Base-by-base conservation (phyloP, 148 eudicot species). In the Bassia scoparia region DNA sequence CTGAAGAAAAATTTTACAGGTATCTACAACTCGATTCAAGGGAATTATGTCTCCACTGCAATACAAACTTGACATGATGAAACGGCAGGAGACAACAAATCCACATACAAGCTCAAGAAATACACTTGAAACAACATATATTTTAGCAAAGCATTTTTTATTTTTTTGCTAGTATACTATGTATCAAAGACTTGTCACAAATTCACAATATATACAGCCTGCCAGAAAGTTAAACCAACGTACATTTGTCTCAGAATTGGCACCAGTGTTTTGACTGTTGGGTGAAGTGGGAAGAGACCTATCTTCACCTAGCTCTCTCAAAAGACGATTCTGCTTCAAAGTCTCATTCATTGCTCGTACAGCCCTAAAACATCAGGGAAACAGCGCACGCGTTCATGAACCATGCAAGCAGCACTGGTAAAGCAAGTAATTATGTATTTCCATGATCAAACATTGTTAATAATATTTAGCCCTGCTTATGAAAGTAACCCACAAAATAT, bases 271-370 rank as follows among this genome's bases (percentile, higher is more conserved):
- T 61, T 74, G 76, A 73, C 72, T 81, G 76, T 69, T 78, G 74
- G 95, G 87, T 54, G 87, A 85, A 66, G 82, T 79, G 43, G n/a
- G 80, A 82, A 77, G 80, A 26, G 89, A 84, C 67, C 80, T 83
- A 84, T 77, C 80, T 72, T 83, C 93, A n/a, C 84, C 89, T 53
- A 80, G 91, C 63, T 87, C 97, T 80, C 87, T 82, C 79, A 81
- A 70, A 60, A 90, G 83, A 37, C 94, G 98, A 79, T 89, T 91
- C 86, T 89, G 97, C 87, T 95, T 95, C 76, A 91, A 49, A 53
- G 96, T 86, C 82, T 95, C 98, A 87, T 89, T 91, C 98, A 91
- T 91, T 54, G 96, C 93, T 73, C 98, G 88, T 56, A 95, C 98
- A 83, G 96, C 98, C 88, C 98, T 48, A 38, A 68, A 68, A 15